Percentiles rank a stretch among this genome's conserved stretches.
phyloP scores from a whole-genome alignment of 1,284 basidiomycete species.

The Malassezia slooffiae region DNA sequence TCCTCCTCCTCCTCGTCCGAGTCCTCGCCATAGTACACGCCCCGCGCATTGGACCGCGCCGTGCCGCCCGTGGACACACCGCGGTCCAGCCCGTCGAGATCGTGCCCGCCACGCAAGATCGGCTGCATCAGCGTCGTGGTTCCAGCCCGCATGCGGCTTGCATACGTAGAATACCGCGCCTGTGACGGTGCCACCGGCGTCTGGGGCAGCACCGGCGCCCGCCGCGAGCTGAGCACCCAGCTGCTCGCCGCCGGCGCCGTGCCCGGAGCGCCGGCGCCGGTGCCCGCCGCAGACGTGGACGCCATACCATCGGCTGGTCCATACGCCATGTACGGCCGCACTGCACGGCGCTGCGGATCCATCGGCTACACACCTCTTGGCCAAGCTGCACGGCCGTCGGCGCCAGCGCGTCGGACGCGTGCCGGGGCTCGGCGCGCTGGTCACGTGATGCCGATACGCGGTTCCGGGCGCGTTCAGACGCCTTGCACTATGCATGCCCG shows the following conservation, averaged over 20 bases:
- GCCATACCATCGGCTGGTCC: too few species aligned
- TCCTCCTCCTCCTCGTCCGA: constrained; percentile 28
- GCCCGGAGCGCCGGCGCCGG: too few species aligned
- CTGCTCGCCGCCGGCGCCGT: too few species aligned
- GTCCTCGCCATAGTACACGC: constrained; percentile 33
- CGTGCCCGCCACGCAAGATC: constrained; percentile 48
- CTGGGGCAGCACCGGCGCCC: constrained; percentile 21
- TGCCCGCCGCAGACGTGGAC: too few species aligned
- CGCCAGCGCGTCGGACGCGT: too few species aligned
- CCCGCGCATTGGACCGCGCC: constrained; percentile 11
- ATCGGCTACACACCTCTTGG: too few species aligned
- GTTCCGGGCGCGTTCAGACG: too few species aligned
- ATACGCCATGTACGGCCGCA: not conserved
- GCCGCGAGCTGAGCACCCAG: constrained; percentile 10
- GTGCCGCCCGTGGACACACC: not conserved
- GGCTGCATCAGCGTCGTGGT: constrained; percentile 82
- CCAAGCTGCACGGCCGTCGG: too few species aligned
- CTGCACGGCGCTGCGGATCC: not conserved
- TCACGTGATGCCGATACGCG: too few species aligned
- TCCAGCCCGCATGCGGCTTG: constrained; percentile 84
- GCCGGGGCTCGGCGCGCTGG: too few species aligned
- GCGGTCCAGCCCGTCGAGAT: constrained; percentile 4
- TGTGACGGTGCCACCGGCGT: constrained; percentile 50
- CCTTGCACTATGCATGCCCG: too few species aligned
- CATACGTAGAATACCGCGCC: constrained; percentile 70